These are phyloP conservation scores for Ganoderma lucidum DNA, from an alignment of 1,284 basidiomycete species.

Conservation along the genomic window DNA sequence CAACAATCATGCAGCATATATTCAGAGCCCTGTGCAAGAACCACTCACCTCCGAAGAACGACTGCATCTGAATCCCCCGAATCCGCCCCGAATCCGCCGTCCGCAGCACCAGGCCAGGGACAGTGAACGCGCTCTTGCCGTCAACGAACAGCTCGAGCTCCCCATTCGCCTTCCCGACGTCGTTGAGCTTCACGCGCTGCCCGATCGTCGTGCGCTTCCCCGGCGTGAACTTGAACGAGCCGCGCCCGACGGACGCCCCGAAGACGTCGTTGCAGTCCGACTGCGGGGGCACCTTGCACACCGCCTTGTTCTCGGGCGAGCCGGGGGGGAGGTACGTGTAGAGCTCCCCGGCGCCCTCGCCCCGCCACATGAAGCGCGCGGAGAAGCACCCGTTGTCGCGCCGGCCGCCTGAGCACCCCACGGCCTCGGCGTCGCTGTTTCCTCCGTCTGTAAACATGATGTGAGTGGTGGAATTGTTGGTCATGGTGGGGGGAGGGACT, in stretches of 20 bases:
- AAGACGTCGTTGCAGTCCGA: slow-evolving; percentile 70
- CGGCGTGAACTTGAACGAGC: slow-evolving; percentile 66
- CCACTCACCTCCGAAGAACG: slow-evolving; percentile 68
- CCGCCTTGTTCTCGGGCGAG: slow-evolving; percentile 62
- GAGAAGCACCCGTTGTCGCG: slow-evolving; percentile 59
- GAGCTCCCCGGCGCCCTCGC: slow-evolving; percentile 59
- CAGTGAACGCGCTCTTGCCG: slow-evolving; percentile 63
- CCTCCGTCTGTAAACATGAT: slow-evolving; percentile 53
- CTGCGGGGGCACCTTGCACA: slow-evolving; percentile 59
- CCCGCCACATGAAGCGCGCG: slow-evolving; percentile 65
- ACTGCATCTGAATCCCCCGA: slow-evolving; percentile 70
- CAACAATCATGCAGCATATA: background rate
- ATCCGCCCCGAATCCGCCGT: slow-evolving; percentile 54
- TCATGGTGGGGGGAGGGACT: slow-evolving; percentile 16
- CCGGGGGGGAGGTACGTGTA: slow-evolving; percentile 67
- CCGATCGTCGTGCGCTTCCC: slow-evolving; percentile 69
- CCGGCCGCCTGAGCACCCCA: slow-evolving; percentile 60
- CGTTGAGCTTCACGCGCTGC: slow-evolving; percentile 70
- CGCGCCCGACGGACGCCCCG: slow-evolving; percentile 77
- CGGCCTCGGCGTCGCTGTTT: slow-evolving; percentile 49
- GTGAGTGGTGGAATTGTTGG: background rate
- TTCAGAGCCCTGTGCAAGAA: background rate
- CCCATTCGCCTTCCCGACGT: slow-evolving; percentile 63
- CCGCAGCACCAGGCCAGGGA: slow-evolving; percentile 58
- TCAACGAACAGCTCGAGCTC: slow-evolving; percentile 63